Conservation (phyloP, 2,329 filamentous ascomycete genomes). For the Aquanectria penicillioides region DNA sequence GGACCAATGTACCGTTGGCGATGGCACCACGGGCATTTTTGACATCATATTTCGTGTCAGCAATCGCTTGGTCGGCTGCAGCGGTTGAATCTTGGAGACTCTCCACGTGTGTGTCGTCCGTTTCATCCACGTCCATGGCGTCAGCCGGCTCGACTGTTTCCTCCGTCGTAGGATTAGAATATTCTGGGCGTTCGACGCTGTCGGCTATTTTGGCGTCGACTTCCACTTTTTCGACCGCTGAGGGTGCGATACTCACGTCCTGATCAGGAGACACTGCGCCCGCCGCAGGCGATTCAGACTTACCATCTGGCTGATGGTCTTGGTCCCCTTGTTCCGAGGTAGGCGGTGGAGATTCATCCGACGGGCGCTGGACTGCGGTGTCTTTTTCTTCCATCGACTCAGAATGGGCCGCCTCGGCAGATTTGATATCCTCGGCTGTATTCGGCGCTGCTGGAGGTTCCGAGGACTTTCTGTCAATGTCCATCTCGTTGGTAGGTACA, state of each 20-base stretch:
- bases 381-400: constrained; percentile 6
- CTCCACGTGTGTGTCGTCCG: background rate
- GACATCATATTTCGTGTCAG: constrained; percentile 23
- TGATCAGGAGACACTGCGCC: constrained; percentile 19
- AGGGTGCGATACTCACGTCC: constrained; percentile 10
- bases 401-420: background rate
- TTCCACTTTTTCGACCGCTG: constrained; percentile 5
- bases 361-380: background rate
- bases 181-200: background rate
- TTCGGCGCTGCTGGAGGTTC: background rate
- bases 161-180: constrained; percentile 3
- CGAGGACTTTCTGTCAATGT: constrained; percentile 14
- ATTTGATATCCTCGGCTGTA: background rate
- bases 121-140: constrained; percentile 37
- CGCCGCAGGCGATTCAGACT: background rate
- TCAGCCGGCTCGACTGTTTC: constrained; percentile 11
- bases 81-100: constrained; percentile 4
- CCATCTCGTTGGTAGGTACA: constrained; percentile 5
- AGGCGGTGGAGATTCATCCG: constrained; percentile 2
- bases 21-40: constrained; percentile 18
- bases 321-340: background rate
- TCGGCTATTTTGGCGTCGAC: constrained; percentile 1
- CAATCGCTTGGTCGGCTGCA: constrained; percentile 9
- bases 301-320: background rate
- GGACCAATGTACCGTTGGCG: constrained; percentile 6